Evolutionary conservation across 1,284 basidiomycete genomes (phyloP).

Genomic region (Salmacisia buchloeana): DNA sequence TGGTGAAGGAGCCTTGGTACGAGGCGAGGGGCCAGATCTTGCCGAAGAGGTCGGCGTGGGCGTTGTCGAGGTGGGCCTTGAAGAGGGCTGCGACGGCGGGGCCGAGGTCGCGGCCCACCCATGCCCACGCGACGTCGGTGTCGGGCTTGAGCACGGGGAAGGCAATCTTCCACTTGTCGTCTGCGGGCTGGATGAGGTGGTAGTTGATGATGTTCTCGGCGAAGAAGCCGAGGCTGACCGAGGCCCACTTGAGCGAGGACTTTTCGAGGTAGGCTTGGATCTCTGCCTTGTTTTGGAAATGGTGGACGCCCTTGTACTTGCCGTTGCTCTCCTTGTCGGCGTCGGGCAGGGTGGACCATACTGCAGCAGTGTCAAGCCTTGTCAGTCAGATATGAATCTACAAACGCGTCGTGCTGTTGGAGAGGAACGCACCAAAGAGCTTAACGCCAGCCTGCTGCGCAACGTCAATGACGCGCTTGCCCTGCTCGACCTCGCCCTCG

Average conservation of each 20-base stretch:
- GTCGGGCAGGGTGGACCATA: background rate
- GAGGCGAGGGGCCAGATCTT: background rate
- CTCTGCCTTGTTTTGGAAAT: background rate
- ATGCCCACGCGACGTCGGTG: background rate
- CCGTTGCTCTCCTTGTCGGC: background rate
- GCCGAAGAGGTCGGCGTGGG: background rate
- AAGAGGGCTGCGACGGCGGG: conserved; percentile 51
- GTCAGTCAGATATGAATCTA: background rate
- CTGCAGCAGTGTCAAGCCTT: background rate
- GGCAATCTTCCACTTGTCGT: conserved; percentile 57
- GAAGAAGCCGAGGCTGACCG: conserved; percentile 56
- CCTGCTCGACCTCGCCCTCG: background rate
- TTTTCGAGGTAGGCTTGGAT: background rate
- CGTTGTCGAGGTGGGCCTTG: background rate
- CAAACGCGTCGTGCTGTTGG: background rate
- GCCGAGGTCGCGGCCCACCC: conserved; percentile 9
- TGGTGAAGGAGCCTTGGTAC: background rate
- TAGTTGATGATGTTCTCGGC: conserved; percentile 37
- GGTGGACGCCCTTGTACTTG: background rate
- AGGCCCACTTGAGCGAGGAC: conserved; percentile 50
- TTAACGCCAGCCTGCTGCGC: background rate
- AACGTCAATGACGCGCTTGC: background rate
- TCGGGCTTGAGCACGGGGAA: conserved; percentile 51
- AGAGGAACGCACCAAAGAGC: background rate
- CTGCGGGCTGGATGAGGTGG: conserved; percentile 46